These are phyloP conservation scores for Corylus americana DNA, from an alignment of 306 rosid genomes.

Conservation along the genomic window DNA sequence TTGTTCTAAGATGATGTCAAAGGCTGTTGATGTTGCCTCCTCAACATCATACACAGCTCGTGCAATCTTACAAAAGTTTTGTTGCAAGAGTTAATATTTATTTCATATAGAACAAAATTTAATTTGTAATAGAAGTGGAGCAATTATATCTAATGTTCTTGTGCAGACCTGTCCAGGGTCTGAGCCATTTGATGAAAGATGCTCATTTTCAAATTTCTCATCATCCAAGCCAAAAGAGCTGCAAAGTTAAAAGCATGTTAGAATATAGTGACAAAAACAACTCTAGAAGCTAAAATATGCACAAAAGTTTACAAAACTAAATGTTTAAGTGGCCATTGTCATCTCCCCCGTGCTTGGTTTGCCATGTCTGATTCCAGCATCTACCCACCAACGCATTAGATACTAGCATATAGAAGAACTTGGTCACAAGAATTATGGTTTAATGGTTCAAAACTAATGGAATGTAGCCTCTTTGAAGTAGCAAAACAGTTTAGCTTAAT, in stretches of 20 bases:
- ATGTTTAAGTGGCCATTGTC: background rate
- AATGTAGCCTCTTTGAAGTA: background rate
- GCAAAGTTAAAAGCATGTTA: conserved; percentile 33
- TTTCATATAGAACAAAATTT: conserved; percentile 20
- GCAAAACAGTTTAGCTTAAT: background rate
- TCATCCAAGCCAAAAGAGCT: conserved; percentile 85
- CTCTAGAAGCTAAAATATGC: conserved; percentile 15
- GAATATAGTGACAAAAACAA: conserved; percentile 17
- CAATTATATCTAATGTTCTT: conserved; percentile 26
- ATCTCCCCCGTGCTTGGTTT: background rate
- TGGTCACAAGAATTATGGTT: background rate
- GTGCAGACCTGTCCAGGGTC: conserved; percentile 78
- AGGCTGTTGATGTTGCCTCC: conserved; percentile 88
- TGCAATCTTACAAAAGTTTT: conserved; percentile 57
- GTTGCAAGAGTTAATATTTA: conserved; percentile 37
- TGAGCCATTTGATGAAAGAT: conserved; percentile 69
- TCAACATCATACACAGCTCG: conserved; percentile 93
- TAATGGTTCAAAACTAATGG: background rate
- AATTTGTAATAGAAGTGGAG: conserved; percentile 9
- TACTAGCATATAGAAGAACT: background rate
- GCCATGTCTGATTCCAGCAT: too few species aligned
- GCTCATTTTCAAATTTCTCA: conserved; percentile 86
- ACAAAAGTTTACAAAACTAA: conserved; percentile 16
- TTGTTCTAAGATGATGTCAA: conserved; percentile 74
- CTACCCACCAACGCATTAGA: background rate